A percentile compares a stretch with the other conserved stretches of the same genome.
phyloP scores from a whole-genome alignment of 2,329 filamentous ascomycete genomes.

The Pseudogymnoascus sp. region DNA sequence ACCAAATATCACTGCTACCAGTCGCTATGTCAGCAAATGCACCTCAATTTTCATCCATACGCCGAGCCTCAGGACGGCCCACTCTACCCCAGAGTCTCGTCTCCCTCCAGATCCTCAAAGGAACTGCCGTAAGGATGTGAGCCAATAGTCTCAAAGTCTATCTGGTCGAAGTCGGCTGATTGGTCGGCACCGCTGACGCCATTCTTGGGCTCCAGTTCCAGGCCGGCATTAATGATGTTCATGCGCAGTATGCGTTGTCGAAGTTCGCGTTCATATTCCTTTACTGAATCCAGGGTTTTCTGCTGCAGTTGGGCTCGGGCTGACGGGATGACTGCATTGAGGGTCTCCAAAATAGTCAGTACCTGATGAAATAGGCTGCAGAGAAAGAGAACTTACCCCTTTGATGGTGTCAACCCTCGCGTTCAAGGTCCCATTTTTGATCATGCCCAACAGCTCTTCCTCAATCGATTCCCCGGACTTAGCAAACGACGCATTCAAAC shows the following conservation, averaged over 20 bases:
- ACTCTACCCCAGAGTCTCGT: conserved; percentile 9
- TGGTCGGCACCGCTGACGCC: neutral
- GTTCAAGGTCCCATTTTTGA: conserved; percentile 59
- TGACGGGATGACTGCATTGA: conserved; percentile 62
- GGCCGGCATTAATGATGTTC: conserved; percentile 63
- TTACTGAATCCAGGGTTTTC: conserved; percentile 57
- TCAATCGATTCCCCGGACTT: conserved; percentile 54
- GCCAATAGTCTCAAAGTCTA: conserved; percentile 3
- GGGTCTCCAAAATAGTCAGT: conserved; percentile 40
- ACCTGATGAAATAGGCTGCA: neutral
- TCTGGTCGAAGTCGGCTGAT: neutral
- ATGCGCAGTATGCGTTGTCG: conserved; percentile 69
- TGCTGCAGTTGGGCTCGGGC: conserved; percentile 61
- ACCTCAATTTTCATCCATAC: neutral
- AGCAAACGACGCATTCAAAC: conserved; percentile 69
- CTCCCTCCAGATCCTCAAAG: conserved; percentile 6
- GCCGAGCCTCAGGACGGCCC: conserved; percentile 7
- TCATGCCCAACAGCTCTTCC: conserved; percentile 69
- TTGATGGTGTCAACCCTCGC: conserved; percentile 81
- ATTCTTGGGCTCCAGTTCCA: conserved; percentile 50
- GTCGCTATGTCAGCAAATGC: neutral
- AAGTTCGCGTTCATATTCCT: conserved; percentile 64
- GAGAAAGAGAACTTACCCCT: conserved; percentile 39
- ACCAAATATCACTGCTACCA: conserved; percentile 1
- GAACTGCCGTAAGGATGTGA: neutral